Conservation (phyloP, 108 stramenopile genomes). For the Nannochloropsis salina region DNA sequence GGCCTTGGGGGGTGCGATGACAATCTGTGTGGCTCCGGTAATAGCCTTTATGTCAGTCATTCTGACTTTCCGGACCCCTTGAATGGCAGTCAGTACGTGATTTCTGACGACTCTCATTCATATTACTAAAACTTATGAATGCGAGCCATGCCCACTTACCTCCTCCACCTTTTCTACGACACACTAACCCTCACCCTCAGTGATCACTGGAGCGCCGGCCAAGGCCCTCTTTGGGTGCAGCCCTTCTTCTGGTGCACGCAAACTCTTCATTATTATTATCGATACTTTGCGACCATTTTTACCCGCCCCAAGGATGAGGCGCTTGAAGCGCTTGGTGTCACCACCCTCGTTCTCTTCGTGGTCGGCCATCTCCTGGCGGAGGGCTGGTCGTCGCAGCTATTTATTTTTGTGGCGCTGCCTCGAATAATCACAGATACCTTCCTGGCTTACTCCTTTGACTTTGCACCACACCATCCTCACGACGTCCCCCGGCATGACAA, state of each 20-base stretch:
- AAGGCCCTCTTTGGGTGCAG: background rate
- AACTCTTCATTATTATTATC: background rate
- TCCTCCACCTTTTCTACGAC: background rate
- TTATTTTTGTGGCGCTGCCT: background rate
- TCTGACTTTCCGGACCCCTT: too few relatives aligned
- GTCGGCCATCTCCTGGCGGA: background rate
- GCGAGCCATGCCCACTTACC: background rate
- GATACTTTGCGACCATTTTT: background rate
- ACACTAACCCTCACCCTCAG: background rate
- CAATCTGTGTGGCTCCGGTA: too few relatives aligned
- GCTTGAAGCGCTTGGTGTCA: background rate
- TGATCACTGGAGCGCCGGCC: background rate
- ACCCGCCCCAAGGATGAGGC: background rate
- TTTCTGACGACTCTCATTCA: too few relatives aligned
- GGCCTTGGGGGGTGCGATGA: background rate
- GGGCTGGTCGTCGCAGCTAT: background rate
- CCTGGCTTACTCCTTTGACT: background rate
- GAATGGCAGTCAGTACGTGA: too few relatives aligned
- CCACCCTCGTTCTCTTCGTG: background rate
- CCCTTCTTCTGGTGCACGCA: conserved; percentile 13
- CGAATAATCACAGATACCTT: background rate
- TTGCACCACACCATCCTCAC: conserved; percentile 9
- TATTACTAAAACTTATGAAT: too few relatives aligned
- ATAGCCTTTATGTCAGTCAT: too few relatives aligned
- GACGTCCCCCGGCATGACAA: background rate